Percentiles rank a stretch among this genome's conserved stretches.
Conservation (phyloP, 2,329 filamentous ascomycete species). For the Dactylonectria macrodidyma region DNA sequence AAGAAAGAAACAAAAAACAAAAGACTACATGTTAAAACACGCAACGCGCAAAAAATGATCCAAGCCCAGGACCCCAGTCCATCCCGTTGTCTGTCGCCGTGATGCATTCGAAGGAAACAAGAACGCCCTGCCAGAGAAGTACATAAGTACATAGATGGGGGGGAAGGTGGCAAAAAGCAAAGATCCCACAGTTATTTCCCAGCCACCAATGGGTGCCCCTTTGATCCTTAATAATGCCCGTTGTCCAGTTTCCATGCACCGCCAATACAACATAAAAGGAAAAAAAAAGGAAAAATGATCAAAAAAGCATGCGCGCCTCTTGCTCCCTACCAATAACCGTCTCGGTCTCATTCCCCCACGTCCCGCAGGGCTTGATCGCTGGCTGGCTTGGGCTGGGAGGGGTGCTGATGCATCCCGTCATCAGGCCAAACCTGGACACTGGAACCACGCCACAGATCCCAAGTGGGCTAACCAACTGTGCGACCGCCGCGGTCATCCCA, state of each 20-base stretch:
- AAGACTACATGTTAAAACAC: constrained; percentile 1
- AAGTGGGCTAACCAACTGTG: constrained; percentile 12
- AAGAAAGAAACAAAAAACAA: constrained; percentile 11
- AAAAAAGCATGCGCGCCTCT: constrained; percentile 22
- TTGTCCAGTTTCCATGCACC: constrained; percentile 40
- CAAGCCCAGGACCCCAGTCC: constrained; percentile 15
- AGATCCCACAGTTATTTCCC: constrained; percentile 8
- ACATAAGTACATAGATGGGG: constrained; percentile 30
- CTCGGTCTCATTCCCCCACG: constrained; percentile 24
- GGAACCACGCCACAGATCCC: constrained; percentile 22
- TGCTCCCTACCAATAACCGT: constrained; percentile 35
- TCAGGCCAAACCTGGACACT: constrained; percentile 22
- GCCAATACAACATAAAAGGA: constrained; percentile 10
- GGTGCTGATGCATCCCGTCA: not conserved
- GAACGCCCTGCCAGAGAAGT: constrained; percentile 40
- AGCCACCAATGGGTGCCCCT: constrained; percentile 40
- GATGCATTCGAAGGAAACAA: constrained; percentile 20
- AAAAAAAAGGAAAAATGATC: constrained; percentile 28
- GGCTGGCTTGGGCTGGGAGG: not conserved
- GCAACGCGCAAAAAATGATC: not conserved
- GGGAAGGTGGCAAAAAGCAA: constrained; percentile 13
- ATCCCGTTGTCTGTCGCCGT: constrained; percentile 25
- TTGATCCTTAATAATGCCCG: constrained; percentile 41
- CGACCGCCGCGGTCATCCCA: constrained; percentile 33
- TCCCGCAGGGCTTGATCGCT: constrained; percentile 7